These are phyloP conservation scores for Lactifluus subvellereus DNA, from an alignment of 768 basidiomycete genomes.

Conservation along the genomic window DNA sequence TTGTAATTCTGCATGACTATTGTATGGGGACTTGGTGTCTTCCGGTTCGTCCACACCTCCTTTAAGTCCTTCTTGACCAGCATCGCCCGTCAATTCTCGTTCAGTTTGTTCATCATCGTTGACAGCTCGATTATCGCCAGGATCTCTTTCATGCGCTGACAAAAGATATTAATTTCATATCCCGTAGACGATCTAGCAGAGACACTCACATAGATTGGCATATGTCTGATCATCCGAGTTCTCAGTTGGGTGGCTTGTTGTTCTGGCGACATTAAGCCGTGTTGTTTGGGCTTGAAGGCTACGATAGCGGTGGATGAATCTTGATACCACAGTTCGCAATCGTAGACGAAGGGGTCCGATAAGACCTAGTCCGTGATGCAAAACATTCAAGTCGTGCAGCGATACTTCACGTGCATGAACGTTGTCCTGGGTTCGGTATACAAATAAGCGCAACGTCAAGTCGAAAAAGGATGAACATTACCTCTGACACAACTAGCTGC, in stretches of 20 bases:
- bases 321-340: constrained; percentile 17
- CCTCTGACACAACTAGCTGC: constrained; percentile 61
- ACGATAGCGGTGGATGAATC: constrained; percentile 25
- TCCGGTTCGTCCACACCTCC: constrained; percentile 5
- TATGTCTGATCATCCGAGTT: background rate
- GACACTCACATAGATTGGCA: constrained; percentile 1
- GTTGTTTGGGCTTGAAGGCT: constrained; percentile 17
- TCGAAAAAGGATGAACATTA: constrained; percentile 25
- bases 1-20: constrained; percentile 4
- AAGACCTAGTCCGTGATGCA: constrained; percentile 25
- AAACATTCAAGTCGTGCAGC: constrained; percentile 23
- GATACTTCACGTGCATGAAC: constrained; percentile 26
- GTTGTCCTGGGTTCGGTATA: constrained; percentile 20
- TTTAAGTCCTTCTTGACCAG: background rate
- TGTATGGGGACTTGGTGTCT: background rate
- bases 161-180: background rate
- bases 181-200: background rate
- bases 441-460: background rate
- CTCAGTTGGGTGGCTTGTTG: background rate
- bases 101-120: background rate
- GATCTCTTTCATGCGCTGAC: background rate
- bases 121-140: background rate
- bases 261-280: background rate
- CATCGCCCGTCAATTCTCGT: background rate
- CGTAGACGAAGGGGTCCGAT: constrained; percentile 23